Percentiles rank a stretch among this genome's conserved stretches.
Conservation (phyloP, 2,329 filamentous ascomycete genomes). For the Diaporthe caulivora region DNA sequence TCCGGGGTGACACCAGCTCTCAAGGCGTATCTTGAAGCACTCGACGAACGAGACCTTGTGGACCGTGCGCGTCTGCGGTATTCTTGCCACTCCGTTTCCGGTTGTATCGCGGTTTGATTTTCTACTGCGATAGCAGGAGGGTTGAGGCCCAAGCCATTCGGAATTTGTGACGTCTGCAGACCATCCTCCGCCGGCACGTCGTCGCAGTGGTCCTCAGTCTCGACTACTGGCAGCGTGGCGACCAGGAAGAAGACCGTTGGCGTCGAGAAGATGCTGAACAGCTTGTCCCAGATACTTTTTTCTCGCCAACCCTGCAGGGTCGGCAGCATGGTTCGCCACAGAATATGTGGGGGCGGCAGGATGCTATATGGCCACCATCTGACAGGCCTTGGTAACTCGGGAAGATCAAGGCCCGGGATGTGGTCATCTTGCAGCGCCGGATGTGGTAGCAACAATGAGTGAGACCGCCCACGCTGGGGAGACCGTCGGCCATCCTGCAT, state of each 20-base stretch:
- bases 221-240: slow-evolving; percentile 91
- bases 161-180: slow-evolving; percentile 47
- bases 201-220: slow-evolving; percentile 77
- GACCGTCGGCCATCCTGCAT: slow-evolving; percentile 40
- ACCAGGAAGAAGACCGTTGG: slow-evolving; percentile 92
- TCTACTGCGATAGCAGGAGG: slow-evolving; percentile 54
- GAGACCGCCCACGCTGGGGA: slow-evolving; percentile 58
- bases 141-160: slow-evolving; percentile 47
- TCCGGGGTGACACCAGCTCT: slow-evolving; percentile 25
- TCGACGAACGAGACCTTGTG: slow-evolving; percentile 43
- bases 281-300: slow-evolving; percentile 87
- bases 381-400: slow-evolving; percentile 61
- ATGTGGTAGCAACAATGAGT: slow-evolving; percentile 67
- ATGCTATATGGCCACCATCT: slow-evolving; percentile 86
- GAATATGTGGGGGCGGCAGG: slow-evolving; percentile 77
- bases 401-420: slow-evolving; percentile 56
- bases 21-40: slow-evolving; percentile 33
- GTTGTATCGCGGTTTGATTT: slow-evolving; percentile 48
- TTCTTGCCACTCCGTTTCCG: slow-evolving; percentile 70
- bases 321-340: slow-evolving; percentile 85
- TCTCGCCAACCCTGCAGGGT: slow-evolving; percentile 85
- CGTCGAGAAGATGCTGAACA: slow-evolving; percentile 85
- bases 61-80: slow-evolving; percentile 64
- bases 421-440: slow-evolving; percentile 31
- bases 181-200: slow-evolving; percentile 59